phyloP scores from a whole-genome alignment of 1,284 basidiomycete genomes.

The Ceratobasidium sp. region DNA sequence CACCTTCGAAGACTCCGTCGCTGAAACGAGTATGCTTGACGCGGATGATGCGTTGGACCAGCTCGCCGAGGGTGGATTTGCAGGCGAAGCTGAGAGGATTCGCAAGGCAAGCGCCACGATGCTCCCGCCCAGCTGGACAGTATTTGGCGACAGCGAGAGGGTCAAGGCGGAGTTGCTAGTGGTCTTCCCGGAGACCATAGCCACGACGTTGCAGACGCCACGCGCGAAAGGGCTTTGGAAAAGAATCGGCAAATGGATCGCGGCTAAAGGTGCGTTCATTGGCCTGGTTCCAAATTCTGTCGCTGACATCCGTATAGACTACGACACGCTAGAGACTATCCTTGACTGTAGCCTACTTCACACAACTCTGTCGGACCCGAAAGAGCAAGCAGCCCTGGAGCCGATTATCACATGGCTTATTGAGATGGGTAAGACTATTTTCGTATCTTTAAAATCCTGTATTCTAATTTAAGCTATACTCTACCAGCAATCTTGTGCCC shows the following conservation, averaged over 20 bases:
- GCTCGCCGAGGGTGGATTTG: constrained; percentile 30
- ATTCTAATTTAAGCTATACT: constrained; percentile 1
- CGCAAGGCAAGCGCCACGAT: background rate
- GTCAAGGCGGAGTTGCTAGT: background rate
- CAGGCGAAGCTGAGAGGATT: constrained; percentile 19
- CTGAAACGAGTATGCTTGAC: constrained; percentile 9
- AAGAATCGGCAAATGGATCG: background rate
- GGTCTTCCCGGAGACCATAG: constrained; percentile 1
- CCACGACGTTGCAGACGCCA: background rate
- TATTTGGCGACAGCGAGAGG: background rate
- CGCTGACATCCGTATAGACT: constrained; percentile 7
- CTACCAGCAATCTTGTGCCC: background rate
- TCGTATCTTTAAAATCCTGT: background rate
- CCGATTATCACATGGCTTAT: constrained; percentile 22
- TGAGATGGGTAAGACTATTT: constrained; percentile 15
- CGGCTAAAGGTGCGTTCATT: constrained; percentile 1
- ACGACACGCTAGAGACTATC: background rate
- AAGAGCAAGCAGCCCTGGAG: constrained; percentile 11
- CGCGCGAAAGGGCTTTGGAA: constrained; percentile 8
- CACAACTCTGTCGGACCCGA: background rate
- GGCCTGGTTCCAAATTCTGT: background rate
- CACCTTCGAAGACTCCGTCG: constrained; percentile 1
- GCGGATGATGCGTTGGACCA: constrained; percentile 17
- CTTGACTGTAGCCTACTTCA: constrained; percentile 11
- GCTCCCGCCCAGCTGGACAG: background rate